Evolutionary conservation across 164 flowering plant species (phyloP).

Genomic region (Houttuynia cordata): DNA sequence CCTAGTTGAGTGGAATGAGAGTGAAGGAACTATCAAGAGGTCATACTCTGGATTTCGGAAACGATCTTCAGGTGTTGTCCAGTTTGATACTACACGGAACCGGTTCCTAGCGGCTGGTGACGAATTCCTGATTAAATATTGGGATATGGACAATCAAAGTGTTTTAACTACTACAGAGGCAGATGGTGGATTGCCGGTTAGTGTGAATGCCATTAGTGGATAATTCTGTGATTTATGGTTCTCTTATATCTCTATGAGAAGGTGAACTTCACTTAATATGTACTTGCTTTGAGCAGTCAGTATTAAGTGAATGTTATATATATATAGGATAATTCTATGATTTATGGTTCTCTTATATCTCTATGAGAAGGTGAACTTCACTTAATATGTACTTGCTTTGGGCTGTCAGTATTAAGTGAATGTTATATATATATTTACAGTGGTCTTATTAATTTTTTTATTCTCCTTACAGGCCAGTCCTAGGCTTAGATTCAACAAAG

Average conservation of each 20-base stretch:
- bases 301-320: too few species aligned
- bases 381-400: neutral
- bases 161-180: constrained; percentile 19
- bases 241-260: too few species aligned
- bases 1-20: constrained; percentile 18
- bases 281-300: neutral
- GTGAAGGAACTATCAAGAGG: constrained; percentile 16
- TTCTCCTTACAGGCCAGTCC: constrained; percentile 19
- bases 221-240: too few species aligned
- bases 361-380: too few species aligned
- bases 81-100: constrained; percentile 17
- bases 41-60: constrained; percentile 20
- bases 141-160: constrained; percentile 25
- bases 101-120: constrained; percentile 27
- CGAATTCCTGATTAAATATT: constrained; percentile 26
- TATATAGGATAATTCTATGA: too few species aligned
- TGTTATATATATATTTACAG: too few species aligned
- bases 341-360: too few species aligned
- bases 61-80: constrained; percentile 18
- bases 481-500: constrained; percentile 25
- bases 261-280: too few species aligned
- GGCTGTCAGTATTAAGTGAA: too few species aligned
- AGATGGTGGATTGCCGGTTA: constrained; percentile 26
- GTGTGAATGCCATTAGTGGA: neutral
- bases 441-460: neutral